Evolutionary conservation across 768 basidiomycete species (phyloP), one percentile per base, ranked within the genome.

Genomic region (Kwoniella mangroviensis): DNA sequence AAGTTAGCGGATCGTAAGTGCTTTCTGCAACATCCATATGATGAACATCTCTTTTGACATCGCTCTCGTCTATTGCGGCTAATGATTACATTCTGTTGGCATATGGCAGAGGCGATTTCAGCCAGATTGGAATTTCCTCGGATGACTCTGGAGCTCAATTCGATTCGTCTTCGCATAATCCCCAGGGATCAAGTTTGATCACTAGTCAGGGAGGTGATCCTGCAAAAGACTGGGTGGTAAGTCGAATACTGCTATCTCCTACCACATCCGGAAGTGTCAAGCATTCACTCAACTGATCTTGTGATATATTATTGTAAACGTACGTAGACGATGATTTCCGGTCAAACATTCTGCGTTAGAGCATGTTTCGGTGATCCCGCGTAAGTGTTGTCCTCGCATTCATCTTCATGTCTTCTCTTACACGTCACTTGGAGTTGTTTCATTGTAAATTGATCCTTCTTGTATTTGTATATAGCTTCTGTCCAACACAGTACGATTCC

Each of bases 1-100:
- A 81, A 59, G 77, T 81, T 0, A 79, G 77, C 19, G 79, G 79
- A 24, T 59, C 41, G 79, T 81, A 49, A 76, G 79, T 74, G 34
- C 34, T 0, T 7, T 34, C 34, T 34, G n/a, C n/a, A n/a, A n/a
- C n/a, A n/a, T n/a, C n/a, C n/a, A n/a, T n/a, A n/a, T n/a, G n/a
- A n/a, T n/a, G n/a, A n/a, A n/a, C n/a, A n/a, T n/a, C n/a, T n/a
- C n/a, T 22, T 22, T 58, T 28, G 34, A 7, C 22, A 19, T 17
- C 1, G 10, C 2, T 52, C 53, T 28, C 41, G n/a, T 52, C 61
- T n/a, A 34, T 19, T 21, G 7, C 21, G 34, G 28, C 12, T 21
- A n/a, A 24, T 53, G 1, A 10, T 40, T 34, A 13, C 10, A 51
- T 12, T 52, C 61, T 51, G 7, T n/a, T 63, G 24, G 43, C 15